Evolutionary conservation across 768 basidiomycete genomes (phyloP), one percentile per base, ranked within the genome.

Genomic region (Leccinellum albellum): DNA sequence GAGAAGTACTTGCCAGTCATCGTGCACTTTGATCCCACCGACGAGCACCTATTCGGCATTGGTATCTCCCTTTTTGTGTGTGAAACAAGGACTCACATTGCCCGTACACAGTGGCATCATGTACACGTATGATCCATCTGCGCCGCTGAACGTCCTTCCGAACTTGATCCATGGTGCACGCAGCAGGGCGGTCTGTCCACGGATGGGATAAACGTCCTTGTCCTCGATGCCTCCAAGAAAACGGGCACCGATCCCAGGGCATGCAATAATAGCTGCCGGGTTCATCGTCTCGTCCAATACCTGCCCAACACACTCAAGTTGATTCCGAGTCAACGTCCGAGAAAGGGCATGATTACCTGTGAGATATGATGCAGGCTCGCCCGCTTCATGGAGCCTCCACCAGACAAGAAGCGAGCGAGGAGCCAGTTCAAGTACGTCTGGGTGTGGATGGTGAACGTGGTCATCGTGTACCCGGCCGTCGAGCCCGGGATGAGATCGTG

Each of bases 381-480:
- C 2, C 85, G 86, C 6, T 85, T 73, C 47, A 82, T 75, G 2
- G 72, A 71, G 1, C 91, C 91, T n/a, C 90, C 91, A 0, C 68
- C 65, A 0, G 78, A 67, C 15, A 82, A 70, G 69, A 91, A 86
- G 7, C 81, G 82, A 3, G 76, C 64, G 29, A 83, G 69, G 4
- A 92, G 80, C 71, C 87, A 90, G 20, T 80, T 74, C 53, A 89
- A 71, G 65, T 90, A 91, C 4, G 72, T 65, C 0, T 84, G 78
- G 0, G 82, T 77, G 67, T 91, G 84, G 60, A 94, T 84, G 1
- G 84, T 82, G 26, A 94, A 58, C 0, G 89, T 89, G 4, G 73
- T 80, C 73, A 91, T 90, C 0, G 81, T 70, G 1, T 78, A 76
- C 1, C 87, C 91, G 8, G 71, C 74, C 31, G 70, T 63, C 10